Evolutionary conservation across 495 filamentous ascomycete species (phyloP), one percentile per base, ranked within the genome.

Genomic region (Bryoglossum gracile): DNA sequence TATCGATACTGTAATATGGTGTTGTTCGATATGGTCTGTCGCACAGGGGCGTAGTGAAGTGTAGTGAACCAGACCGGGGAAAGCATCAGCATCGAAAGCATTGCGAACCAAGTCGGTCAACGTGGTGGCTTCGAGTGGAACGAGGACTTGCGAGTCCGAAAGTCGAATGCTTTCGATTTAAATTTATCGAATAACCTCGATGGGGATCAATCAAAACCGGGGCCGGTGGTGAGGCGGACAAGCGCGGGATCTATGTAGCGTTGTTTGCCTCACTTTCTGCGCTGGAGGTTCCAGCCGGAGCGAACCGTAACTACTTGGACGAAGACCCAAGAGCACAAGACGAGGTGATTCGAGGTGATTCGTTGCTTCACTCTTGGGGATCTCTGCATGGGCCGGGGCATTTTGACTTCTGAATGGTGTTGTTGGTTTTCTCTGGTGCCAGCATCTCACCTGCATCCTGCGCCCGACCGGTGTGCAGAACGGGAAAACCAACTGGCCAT

Each of bases 251-350:
- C 2, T 46, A n/a, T n/a, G 21, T 13, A 37, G 23, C 14, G 14
- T 19, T 37, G 53, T 47, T 47, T 48, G 53, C 53, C 53, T 56
- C 48, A 48, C 53, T 43, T 50, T 55, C 37, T 45, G 14, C n/a
- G n/a, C n/a, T n/a, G n/a, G n/a, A n/a, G 26, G 25, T 35, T 33
- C 39, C 45, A 46, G 34, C 22, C 53, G 37, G 53, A 26, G 46
- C 42, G 43, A 33, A 40, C 50, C 43, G 43, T 40, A 21, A 44
- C 26, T 22, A 21, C n/a, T n/a, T n/a, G n/a, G n/a, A n/a, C n/a
- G n/a, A n/a, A n/a, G n/a, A n/a, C n/a, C n/a, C n/a, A n/a, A n/a
- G 28, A 16, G 6, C 22, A 30, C 46, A 48, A 9, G 38, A n/a
- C 9, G 17, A 23, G 28, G n/a, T n/a, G n/a, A 1, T 33, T 8